Base-by-base conservation (phyloP, 1,284 basidiomycete genomes). In the Bondarzewia mesenterica region DNA sequence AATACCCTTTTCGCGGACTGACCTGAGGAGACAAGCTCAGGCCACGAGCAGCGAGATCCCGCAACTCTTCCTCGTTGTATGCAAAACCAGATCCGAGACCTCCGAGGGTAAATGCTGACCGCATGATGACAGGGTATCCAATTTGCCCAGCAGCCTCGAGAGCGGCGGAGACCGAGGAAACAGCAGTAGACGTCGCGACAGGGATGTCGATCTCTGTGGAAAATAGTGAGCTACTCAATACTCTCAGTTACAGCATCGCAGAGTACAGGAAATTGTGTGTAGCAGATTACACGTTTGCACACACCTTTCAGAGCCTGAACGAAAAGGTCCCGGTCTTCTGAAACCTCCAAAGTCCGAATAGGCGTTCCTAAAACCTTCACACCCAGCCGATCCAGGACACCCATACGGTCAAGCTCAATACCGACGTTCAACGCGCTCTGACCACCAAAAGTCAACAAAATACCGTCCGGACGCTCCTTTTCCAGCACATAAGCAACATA, bases 141-240 rank as follows among this genome's bases (percentile, higher is more conserved):
- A 99, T 99, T 58, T 73, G 71, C 56, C 85, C 84, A 12, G 95
- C 96, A 21, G 96, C 96, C 50, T 82, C 80, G 46, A 99, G 81
- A 15, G 96, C 96, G 54, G 82, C 93, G 57, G 89, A 85, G 53
- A 99, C 93, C 5, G 85, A 86, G n/a, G 94, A 96, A 16, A 99
- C 96, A 52, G 96, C 96, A 21, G 93, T 96, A 26, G 95, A 98
- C 59, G 93, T 87, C 35, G 96, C 96, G 46, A 89, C 95, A 37
- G 96, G 96, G 57, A 99, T 98, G 65, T 95, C 85, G 64, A 99
- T 99, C 77, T 99, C 93, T 93, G 60, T n/a, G n/a, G n/a, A n/a
- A n/a, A n/a, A 5, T 7, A 42, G 44, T 27, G 20, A 22, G 20
- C 12, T 29, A 51, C n/a, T n/a, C n/a, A n/a, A n/a, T n/a, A n/a